Percentiles rank a stretch among this genome's conserved stretches.
These are phyloP conservation scores for Thraustotheca clavata DNA, from an alignment of 352 stramenopile genomes.

Conservation along the genomic window DNA sequence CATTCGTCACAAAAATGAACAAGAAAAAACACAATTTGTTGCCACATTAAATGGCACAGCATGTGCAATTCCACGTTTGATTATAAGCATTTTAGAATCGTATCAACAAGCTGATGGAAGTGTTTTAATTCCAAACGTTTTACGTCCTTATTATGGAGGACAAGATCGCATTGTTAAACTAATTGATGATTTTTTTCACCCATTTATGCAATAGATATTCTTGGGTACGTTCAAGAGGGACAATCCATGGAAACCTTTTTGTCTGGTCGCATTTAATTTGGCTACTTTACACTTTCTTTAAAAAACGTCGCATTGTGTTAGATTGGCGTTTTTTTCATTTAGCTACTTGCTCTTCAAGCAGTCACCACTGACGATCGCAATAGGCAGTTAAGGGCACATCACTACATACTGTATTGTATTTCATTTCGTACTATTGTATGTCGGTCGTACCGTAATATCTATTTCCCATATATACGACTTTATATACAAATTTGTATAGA, in stretches of 20 bases:
- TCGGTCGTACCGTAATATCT: too few relatives aligned
- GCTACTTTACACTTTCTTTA: constrained; percentile 3
- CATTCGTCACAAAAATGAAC: constrained; percentile 63
- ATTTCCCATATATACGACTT: background rate
- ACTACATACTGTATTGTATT: too few relatives aligned
- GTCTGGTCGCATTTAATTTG: constrained; percentile 1
- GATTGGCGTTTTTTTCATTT: background rate
- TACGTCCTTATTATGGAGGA: constrained; percentile 67
- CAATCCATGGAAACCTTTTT: background rate
- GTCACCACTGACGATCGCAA: too few relatives aligned
- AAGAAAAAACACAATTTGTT: constrained; percentile 65
- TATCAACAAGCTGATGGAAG: constrained; percentile 74
- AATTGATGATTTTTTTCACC: too few relatives aligned
- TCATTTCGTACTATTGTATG: too few relatives aligned
- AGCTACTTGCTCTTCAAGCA: background rate
- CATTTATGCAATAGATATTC: too few relatives aligned
- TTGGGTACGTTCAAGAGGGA: too few relatives aligned
- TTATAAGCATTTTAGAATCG: constrained; percentile 82
- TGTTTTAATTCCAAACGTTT: constrained; percentile 63
- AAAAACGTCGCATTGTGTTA: background rate
- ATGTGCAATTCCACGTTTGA: constrained; percentile 63
- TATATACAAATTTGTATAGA: constrained; percentile 4
- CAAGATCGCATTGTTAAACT: background rate
- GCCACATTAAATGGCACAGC: constrained; percentile 86
- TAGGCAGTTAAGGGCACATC: background rate